Evolutionary conservation across 345 rosid genomes (phyloP).

Genomic region (Theobroma cacao): DNA sequence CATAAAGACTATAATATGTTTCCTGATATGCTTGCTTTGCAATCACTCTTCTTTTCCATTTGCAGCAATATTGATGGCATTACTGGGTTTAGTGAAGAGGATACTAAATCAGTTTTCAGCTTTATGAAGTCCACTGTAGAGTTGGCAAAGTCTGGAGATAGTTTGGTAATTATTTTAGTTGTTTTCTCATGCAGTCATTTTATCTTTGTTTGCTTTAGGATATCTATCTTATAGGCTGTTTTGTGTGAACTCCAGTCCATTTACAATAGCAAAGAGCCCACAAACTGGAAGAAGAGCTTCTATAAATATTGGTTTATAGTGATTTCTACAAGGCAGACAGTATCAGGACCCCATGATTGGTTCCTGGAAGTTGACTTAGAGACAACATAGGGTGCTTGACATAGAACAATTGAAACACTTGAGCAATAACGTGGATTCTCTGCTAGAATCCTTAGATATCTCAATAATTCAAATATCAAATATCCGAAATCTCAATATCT

Average conservation of each 20-base stretch:
- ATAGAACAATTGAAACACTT: background rate
- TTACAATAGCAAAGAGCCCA: background rate
- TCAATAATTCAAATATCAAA: no score
- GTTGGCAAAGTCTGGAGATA: slow-evolving; percentile 57
- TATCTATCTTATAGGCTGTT: background rate
- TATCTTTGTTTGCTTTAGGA: background rate
- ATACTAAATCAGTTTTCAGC: slow-evolving; percentile 40
- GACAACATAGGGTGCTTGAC: background rate
- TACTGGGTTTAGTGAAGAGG: slow-evolving; percentile 71
- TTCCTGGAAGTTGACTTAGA: background rate
- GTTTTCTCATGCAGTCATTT: background rate
- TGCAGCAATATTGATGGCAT: slow-evolving; percentile 82
- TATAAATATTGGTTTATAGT: background rate
- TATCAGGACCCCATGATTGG: background rate
- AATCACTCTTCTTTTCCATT: background rate
- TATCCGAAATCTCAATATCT: background rate
- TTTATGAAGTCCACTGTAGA: slow-evolving; percentile 64
- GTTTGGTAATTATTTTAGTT: slow-evolving; percentile 36
- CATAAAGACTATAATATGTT: background rate
- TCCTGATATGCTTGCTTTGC: background rate
- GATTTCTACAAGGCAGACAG: no score
- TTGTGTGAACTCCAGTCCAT: background rate
- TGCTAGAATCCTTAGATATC: background rate
- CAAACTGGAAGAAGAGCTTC: no score
- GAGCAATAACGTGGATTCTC: background rate